Evolutionary conservation across 345 rosid genomes (phyloP).

Genomic region (Bruguiera parviflora): DNA sequence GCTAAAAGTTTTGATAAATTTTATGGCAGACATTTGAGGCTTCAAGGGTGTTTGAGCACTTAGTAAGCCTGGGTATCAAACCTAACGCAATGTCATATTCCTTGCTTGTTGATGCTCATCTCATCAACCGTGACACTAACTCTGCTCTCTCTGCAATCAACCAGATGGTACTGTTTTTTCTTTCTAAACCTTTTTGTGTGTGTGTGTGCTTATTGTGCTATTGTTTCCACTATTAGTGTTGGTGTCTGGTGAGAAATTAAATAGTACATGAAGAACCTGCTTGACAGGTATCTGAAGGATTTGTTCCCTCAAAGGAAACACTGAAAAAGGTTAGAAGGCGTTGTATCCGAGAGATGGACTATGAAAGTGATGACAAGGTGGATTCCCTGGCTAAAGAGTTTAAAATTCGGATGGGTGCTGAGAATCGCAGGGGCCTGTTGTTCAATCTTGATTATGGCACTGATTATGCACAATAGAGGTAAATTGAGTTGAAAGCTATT

Average conservation of each 20-base stretch:
- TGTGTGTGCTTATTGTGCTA: neutral
- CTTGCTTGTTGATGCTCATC: conserved; percentile 87
- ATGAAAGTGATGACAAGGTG: conserved; percentile 58
- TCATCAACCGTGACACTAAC: conserved; percentile 75
- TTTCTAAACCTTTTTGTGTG: neutral
- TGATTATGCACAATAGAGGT: conserved; percentile 40
- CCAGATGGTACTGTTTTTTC: conserved; percentile 55
- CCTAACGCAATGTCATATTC: conserved; percentile 75
- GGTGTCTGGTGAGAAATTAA: conserved; percentile 7
- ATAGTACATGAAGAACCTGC: conserved; percentile 7
- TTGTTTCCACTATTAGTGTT: neutral
- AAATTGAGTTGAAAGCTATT: too few species aligned
- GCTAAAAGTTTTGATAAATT: conserved; percentile 12
- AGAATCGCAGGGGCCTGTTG: conserved; percentile 67
- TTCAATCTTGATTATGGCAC: conserved; percentile 67
- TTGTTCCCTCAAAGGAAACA: conserved; percentile 68
- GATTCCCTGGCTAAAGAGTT: conserved; percentile 51
- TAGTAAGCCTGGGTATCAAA: conserved; percentile 69
- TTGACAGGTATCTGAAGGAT: conserved; percentile 69
- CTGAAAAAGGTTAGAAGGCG: conserved; percentile 81
- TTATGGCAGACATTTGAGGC: conserved; percentile 77
- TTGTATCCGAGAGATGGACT: conserved; percentile 74
- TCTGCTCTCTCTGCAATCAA: conserved; percentile 66
- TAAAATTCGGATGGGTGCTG: conserved; percentile 56
- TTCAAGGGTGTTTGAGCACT: conserved; percentile 74